Evolutionary conservation across 768 basidiomycete genomes (phyloP).

Genomic region (Rhodosporidiobolus odoratus): DNA sequence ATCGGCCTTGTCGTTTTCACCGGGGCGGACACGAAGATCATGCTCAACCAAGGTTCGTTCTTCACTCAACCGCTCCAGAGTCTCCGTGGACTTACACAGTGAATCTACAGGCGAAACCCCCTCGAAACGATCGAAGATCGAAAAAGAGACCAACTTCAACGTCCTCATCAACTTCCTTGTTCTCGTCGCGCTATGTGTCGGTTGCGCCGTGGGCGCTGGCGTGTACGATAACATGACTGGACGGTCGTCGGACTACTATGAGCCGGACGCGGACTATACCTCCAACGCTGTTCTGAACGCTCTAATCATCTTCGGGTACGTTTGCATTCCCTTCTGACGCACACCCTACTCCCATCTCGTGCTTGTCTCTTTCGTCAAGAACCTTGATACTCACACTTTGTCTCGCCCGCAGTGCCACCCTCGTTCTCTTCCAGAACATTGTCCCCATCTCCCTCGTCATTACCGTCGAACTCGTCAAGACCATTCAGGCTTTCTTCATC

Average conservation of each 20-base stretch:
- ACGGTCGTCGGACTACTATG: slow-evolving; percentile 70
- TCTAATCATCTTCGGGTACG: slow-evolving; percentile 85
- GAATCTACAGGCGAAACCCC: slow-evolving; percentile 73
- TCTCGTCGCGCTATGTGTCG: slow-evolving; percentile 67
- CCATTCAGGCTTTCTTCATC: slow-evolving; percentile 87
- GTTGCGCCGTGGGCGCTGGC: slow-evolving; percentile 71
- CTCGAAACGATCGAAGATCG: slow-evolving; percentile 94
- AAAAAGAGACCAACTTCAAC: slow-evolving; percentile 97
- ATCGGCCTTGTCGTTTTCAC: slow-evolving; percentile 91
- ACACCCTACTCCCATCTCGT: too few relatives aligned
- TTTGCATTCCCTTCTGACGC: too few relatives aligned
- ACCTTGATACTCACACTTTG: too few relatives aligned
- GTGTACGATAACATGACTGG: slow-evolving; percentile 57
- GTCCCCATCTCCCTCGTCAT: slow-evolving; percentile 97
- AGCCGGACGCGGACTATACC: slow-evolving; percentile 61
- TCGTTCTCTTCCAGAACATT: slow-evolving; percentile 96
- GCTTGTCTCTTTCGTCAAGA: background rate
- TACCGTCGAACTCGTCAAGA: slow-evolving; percentile 89
- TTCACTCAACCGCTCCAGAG: background rate
- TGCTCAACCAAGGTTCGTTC: slow-evolving; percentile 46
- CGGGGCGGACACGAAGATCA: slow-evolving; percentile 69
- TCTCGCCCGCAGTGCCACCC: slow-evolving; percentile 61
- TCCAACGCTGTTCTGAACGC: slow-evolving; percentile 62
- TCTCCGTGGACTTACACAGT: background rate
- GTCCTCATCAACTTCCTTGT: slow-evolving; percentile 87